Percentiles rank a stretch among this genome's conserved stretches.
Evolutionary conservation across 352 stramenopile species (phyloP).

Genomic region (Thalassiosira mediterranea): DNA sequence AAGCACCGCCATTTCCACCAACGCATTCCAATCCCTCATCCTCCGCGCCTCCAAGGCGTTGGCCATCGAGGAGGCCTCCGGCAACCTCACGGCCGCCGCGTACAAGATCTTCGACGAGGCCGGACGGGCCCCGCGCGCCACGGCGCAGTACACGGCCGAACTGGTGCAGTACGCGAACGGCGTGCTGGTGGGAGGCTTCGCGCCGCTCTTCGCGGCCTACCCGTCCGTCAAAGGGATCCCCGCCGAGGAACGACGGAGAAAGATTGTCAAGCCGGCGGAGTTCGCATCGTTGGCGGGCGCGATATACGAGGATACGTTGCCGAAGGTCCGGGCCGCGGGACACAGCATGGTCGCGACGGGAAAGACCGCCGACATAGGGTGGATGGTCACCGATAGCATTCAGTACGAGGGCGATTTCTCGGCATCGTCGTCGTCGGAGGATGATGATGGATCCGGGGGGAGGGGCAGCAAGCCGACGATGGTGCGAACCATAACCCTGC

Average conservation of each 20-base stretch:
- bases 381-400: conserved; percentile 80
- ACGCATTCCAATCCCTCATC: conserved; percentile 52
- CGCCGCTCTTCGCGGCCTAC: conserved; percentile 68
- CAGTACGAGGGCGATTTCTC: conserved; percentile 54
- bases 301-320: conserved; percentile 75
- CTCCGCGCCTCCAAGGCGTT: conserved; percentile 46
- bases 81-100: conserved; percentile 60
- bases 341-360: conserved; percentile 74
- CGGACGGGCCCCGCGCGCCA: conserved; percentile 62
- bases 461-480: conserved; percentile 33
- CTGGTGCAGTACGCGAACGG: conserved; percentile 72
- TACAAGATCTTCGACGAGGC: conserved; percentile 61
- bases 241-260: conserved; percentile 36
- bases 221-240: conserved; percentile 40
- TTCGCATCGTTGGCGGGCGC: conserved; percentile 67
- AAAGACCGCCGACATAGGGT: conserved; percentile 74
- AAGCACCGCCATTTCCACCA: conserved; percentile 44
- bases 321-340: conserved; percentile 44
- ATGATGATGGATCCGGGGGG: too few relatives aligned
- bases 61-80: conserved; percentile 48
- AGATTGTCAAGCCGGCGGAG: conserved; percentile 60
- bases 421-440: too few relatives aligned
- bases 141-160: conserved; percentile 65
- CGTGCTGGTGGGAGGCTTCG: conserved; percentile 63
- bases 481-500: conserved; percentile 79